Percentiles rank a stretch among this genome's conserved stretches.
phyloP scores from a whole-genome alignment of 2,329 filamentous ascomycete species.

The Aureobasidium sp. region DNA sequence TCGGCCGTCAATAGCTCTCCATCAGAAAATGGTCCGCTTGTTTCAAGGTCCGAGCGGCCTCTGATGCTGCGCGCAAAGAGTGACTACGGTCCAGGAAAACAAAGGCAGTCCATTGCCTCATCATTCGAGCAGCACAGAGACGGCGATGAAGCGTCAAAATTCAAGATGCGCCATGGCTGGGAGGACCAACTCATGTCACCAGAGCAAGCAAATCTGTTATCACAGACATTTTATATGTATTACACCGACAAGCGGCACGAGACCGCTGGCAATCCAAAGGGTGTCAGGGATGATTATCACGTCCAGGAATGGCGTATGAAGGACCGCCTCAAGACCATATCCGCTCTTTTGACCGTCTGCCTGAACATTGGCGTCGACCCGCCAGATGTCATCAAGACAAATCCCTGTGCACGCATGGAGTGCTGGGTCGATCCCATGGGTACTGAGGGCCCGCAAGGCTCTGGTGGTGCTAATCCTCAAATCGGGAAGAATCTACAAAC shows the following conservation, averaged over 20 bases:
- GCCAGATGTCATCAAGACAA: slow-evolving; percentile 92
- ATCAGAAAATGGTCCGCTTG: not conserved
- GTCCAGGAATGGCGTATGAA: slow-evolving; percentile 97
- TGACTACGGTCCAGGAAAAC: slow-evolving; percentile 39
- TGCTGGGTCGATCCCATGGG: slow-evolving; percentile 92
- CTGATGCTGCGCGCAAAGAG: slow-evolving; percentile 43
- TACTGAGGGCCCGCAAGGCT: slow-evolving; percentile 57
- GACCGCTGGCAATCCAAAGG: slow-evolving; percentile 77
- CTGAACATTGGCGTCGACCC: slow-evolving; percentile 97
- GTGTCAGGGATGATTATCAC: slow-evolving; percentile 22
- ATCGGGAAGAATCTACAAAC: slow-evolving; percentile 94
- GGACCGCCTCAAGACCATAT: slow-evolving; percentile 92
- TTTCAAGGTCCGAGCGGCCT: slow-evolving; percentile 20
- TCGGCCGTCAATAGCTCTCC: not conserved
- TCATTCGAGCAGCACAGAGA: slow-evolving; percentile 26
- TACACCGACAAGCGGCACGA: slow-evolving; percentile 98
- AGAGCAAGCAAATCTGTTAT: slow-evolving; percentile 77
- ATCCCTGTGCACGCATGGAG: slow-evolving; percentile 84
- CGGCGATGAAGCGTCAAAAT: slow-evolving; percentile 24
- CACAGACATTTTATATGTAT: slow-evolving; percentile 98
- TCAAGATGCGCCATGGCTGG: slow-evolving; percentile 70
- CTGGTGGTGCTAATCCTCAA: slow-evolving; percentile 53
- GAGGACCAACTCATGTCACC: slow-evolving; percentile 87
- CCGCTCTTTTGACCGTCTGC: slow-evolving; percentile 86
- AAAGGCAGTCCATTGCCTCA: slow-evolving; percentile 1